Conservation (phyloP, 1,284 basidiomycete genomes). For the Megacollybia platyphylla region DNA sequence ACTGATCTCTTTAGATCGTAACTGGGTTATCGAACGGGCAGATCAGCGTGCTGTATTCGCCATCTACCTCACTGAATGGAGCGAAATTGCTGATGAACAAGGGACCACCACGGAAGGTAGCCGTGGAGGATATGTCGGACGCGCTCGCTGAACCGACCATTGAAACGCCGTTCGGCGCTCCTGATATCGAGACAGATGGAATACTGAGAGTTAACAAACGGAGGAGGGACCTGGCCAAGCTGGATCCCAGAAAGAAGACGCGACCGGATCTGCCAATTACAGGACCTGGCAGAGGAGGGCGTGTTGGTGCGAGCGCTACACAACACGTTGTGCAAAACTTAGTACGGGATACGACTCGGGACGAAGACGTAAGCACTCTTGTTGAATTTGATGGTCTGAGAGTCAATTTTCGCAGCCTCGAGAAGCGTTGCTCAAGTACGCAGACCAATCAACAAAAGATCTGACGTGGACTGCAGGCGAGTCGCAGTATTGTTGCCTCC, state of each 20-base stretch:
- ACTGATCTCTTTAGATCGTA: slow-evolving; percentile 46
- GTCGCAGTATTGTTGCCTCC: slow-evolving; percentile 27
- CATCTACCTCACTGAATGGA: slow-evolving; percentile 77
- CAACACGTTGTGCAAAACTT: slow-evolving; percentile 92
- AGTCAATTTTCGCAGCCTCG: slow-evolving; percentile 55
- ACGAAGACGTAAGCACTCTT: slow-evolving; percentile 76
- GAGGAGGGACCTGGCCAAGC: slow-evolving; percentile 79
- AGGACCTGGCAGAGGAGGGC: slow-evolving; percentile 85
- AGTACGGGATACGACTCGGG: slow-evolving; percentile 77
- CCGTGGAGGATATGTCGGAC: slow-evolving; percentile 76
- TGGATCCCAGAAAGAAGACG: slow-evolving; percentile 81
- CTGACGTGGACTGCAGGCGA: slow-evolving; percentile 75
- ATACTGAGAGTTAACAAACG: slow-evolving; percentile 64
- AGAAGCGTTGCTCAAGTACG: slow-evolving; percentile 92
- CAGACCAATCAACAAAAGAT: slow-evolving; percentile 59
- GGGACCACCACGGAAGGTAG: slow-evolving; percentile 57
- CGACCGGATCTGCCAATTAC: slow-evolving; percentile 85
- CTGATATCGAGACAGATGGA: slow-evolving; percentile 42
- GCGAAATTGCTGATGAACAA: slow-evolving; percentile 81
- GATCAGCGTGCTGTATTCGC: slow-evolving; percentile 85
- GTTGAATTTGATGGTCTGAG: slow-evolving; percentile 12
- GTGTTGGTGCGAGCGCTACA: slow-evolving; percentile 90
- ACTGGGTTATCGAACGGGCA: slow-evolving; percentile 80
- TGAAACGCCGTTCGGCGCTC: slow-evolving; percentile 81
- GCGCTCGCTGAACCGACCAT: slow-evolving; percentile 75